Evolutionary conservation across 495 filamentous ascomycete genomes (phyloP), one percentile per base, ranked within the genome.

Genomic region (Aspergillus asperescens): DNA sequence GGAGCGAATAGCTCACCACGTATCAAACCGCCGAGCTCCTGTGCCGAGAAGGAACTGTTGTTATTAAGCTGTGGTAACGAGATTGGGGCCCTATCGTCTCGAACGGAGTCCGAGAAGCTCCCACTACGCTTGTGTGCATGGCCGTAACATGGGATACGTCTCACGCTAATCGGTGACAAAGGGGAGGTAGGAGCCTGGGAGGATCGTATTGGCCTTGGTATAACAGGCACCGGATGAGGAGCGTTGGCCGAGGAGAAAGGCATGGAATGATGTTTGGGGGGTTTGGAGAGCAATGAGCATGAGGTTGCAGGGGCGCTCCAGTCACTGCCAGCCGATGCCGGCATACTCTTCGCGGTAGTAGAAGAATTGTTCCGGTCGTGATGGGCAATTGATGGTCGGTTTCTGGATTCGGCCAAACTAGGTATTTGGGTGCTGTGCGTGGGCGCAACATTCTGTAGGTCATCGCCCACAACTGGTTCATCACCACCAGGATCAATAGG

Each of bases 81-180:
- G 57, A 81, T 62, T 4, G 87, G 85, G 8, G 73, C 65, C 50
- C 85, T 74, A 48, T 80, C 77, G 63, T 95, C 90, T 62, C 90
- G 78, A 50, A 92, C 74, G 3, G 93, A 95, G 64, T 98, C 93
- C 1, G 87, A 89, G 53, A 95, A 88, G 62, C 85, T 88, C 13
- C 82, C 85, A 57, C 84, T 86, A 42, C 85, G 77, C 64, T 87
- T 86, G 63, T 88, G 86, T 9, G 73, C 66, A 62, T 81, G 72
- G 15, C 71, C 62, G 50, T 77, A 66, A 40, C 68, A 73, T 12
- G 75, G 63, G 37, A 65, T 61, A 18, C 68, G 62, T 28, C 57
- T 55, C 4, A 66, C 59, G 10, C 54, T 42, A 38, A 62, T 61
- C 4, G 72, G 65, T 7, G 68, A 54, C 18, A 54, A 64, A 19